phyloP scores from a whole-genome alignment of 345 rosid species.

The Heritiera fomes region DNA sequence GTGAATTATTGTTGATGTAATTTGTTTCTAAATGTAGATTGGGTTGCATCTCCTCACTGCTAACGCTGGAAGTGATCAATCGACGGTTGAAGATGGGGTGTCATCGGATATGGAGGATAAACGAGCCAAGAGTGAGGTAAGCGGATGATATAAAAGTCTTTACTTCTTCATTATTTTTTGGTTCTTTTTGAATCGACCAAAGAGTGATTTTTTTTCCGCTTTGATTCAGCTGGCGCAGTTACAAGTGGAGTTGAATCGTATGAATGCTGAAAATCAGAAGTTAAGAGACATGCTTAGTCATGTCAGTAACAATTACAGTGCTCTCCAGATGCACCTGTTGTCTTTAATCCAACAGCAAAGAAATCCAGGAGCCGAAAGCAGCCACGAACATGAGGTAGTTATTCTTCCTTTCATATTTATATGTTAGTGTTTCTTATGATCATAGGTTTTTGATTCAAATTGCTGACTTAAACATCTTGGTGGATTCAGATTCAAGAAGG shows the following conservation, averaged over 20 bases:
- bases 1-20: background rate
- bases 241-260: slow-evolving; percentile 64
- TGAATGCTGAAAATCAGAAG: slow-evolving; percentile 73
- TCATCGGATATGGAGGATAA: slow-evolving; percentile 64
- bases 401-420: too few relatives aligned
- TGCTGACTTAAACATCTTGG: background rate
- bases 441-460: background rate
- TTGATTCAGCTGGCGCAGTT: slow-evolving; percentile 50
- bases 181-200: too few relatives aligned
- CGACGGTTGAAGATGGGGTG: slow-evolving; percentile 71
- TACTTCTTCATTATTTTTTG: background rate
- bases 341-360: slow-evolving; percentile 62
- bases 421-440: background rate
- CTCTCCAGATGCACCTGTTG: slow-evolving; percentile 67
- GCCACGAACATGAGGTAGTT: slow-evolving; percentile 43
- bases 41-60: slow-evolving; percentile 77
- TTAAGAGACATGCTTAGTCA: slow-evolving; percentile 75
- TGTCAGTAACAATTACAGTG: slow-evolving; percentile 62
- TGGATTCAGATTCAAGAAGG: slow-evolving; percentile 43
- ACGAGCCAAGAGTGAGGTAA: slow-evolving; percentile 64
- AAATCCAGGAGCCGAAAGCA: slow-evolving; percentile 30
- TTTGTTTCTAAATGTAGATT: slow-evolving; percentile 43
- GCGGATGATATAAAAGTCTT: background rate
- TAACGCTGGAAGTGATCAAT: slow-evolving; percentile 74
- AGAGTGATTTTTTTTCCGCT: too few relatives aligned